Base-by-base conservation (phyloP, 768 basidiomycete species). In the Hemileccinum rubropunctum region DNA sequence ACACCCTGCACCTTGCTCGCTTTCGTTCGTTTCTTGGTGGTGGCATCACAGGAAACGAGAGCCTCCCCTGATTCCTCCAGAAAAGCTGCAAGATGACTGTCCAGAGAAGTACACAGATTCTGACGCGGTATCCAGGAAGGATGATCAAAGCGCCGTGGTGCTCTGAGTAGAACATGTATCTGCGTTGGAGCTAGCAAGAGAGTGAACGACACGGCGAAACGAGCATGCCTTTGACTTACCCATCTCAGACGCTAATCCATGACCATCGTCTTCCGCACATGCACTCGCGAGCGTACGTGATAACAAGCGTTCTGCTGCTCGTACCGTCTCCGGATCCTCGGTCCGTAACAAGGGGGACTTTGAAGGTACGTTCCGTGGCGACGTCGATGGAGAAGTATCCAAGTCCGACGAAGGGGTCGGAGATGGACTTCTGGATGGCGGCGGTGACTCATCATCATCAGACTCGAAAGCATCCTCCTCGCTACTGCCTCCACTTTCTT, bases 91-190 rank as follows among this genome's bases (percentile, higher is more conserved):
- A 77, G 62, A 43, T 56, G 56, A 10, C 43, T 51, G n/a, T 78
- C 74, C 34, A 78, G 57, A 3, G 72, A 61, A 11, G 62, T 38
- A 30, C 67, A 66, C 17, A 72, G 50, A 47, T 72, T 75, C 60
- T 78, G 78, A 7, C 74, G 70, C 4, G 77, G 77, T 30, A 70
- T 59, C 77, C 78, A 79, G 7, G 69, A 65, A 3, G 77, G 72
- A 47, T 79, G 77, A 8, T 58, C 53, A 56, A 79, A 78, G 13
- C 76, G 66, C 6, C 78, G 66, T 1, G 77, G 77, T 0, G 77
- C 77, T 39, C 74, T 73, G 18, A 79, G 67, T 11, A 76, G 62
- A 40, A 79, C 56, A 26, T 79, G 76, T 1, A 68, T 76, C 36
- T 77, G 76, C 0, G 78, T 78, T 8, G 78, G 71, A 9, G 71